Conservation (phyloP, 2,329 filamentous ascomycete species). For the Ilyonectria sp. region DNA sequence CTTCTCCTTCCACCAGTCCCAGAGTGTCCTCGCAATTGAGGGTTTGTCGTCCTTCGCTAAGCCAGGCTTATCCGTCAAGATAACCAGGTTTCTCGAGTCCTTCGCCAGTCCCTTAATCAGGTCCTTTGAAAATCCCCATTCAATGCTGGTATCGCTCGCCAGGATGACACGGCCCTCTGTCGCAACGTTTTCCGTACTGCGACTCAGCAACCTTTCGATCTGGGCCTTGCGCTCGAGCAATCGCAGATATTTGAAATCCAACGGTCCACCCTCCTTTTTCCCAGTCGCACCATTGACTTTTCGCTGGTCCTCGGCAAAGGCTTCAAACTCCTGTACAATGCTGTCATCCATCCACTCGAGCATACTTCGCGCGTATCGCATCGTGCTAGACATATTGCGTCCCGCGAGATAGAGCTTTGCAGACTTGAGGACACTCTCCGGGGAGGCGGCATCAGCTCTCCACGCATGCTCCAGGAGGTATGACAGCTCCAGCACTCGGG, state of each 20-base stretch:
- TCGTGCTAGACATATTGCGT: conserved; percentile 87
- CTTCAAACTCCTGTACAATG: conserved; percentile 93
- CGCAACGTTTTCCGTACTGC: conserved; percentile 57
- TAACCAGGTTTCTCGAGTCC: conserved; percentile 85
- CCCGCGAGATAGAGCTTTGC: conserved; percentile 86
- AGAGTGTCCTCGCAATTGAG: conserved; percentile 82
- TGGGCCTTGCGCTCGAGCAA: conserved; percentile 87
- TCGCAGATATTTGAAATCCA: conserved; percentile 90
- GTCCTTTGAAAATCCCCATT: conserved; percentile 95
- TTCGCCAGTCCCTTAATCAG: conserved; percentile 81
- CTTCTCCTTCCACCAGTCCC: conserved; percentile 83
- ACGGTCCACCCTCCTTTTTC: conserved; percentile 78
- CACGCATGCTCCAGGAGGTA: conserved; percentile 95
- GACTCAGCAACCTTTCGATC: conserved; percentile 78
- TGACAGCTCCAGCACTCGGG: conserved; percentile 91
- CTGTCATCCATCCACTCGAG: conserved; percentile 99
- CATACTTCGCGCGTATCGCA: conserved; percentile 94
- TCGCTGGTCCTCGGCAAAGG: conserved; percentile 69
- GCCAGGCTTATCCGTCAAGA: conserved; percentile 84
- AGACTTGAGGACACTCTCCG: conserved; percentile 66
- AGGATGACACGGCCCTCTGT: conserved; percentile 81
- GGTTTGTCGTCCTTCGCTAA: conserved; percentile 57
- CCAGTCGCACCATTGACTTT: conserved; percentile 63
- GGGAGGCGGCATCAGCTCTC: conserved; percentile 74
- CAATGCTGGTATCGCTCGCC: conserved; percentile 89